These are phyloP conservation scores for Paramecium primaurelia DNA, from an alignment of 73 alveolate genomes.

Conservation along the genomic window DNA sequence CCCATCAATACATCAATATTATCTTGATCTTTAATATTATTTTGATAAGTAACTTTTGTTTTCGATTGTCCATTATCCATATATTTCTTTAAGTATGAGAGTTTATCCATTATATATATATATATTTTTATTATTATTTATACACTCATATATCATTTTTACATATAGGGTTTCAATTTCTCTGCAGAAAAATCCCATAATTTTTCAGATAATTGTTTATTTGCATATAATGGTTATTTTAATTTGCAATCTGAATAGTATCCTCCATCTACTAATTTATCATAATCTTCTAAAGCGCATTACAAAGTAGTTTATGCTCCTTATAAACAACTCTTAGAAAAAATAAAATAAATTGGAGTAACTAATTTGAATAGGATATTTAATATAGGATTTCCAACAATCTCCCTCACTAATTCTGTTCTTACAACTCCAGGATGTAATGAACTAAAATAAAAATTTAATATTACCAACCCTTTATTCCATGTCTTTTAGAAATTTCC, in stretches of 20 bases:
- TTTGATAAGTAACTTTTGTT: slow-evolving; percentile 34
- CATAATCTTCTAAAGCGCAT: slow-evolving; percentile 53
- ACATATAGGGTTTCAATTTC: not conserved
- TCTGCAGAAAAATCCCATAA: slow-evolving; percentile 39
- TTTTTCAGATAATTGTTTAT: slow-evolving; percentile 24
- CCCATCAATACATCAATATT: slow-evolving; percentile 36
- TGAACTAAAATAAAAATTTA: not conserved
- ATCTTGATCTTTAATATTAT: not conserved
- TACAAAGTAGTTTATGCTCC: slow-evolving; percentile 57
- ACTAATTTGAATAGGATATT: not conserved
- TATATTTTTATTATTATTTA: not conserved
- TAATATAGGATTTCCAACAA: not conserved
- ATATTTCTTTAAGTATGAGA: not conserved
- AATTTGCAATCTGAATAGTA: slow-evolving; percentile 44
- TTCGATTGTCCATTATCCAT: not conserved
- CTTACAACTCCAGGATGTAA: slow-evolving; percentile 60
- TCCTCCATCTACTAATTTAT: slow-evolving; percentile 41
- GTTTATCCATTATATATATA: not conserved
- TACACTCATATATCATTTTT: not conserved
- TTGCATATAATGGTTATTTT: not conserved
- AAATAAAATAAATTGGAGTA: slow-evolving; percentile 17
- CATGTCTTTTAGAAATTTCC: slow-evolving; percentile 31
- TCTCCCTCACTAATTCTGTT: slow-evolving; percentile 54
- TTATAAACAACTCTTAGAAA: slow-evolving; percentile 14
- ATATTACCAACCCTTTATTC: not conserved